Conservation (phyloP, 2,329 filamentous ascomycete species). For the Cordyceps cateniannulata region DNA sequence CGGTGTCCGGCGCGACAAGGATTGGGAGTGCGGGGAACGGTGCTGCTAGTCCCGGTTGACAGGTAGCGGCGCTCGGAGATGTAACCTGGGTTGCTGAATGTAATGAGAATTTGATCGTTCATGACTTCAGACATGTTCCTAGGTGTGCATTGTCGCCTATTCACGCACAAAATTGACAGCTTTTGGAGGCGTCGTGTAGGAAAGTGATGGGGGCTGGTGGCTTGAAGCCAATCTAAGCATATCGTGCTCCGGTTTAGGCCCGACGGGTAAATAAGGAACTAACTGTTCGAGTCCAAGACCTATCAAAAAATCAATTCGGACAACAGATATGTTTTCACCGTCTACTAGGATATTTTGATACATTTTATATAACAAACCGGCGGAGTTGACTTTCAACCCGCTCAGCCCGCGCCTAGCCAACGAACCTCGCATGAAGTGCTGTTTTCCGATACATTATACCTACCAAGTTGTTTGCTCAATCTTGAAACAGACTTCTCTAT, state of each 20-base stretch:
- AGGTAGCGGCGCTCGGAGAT: neutral
- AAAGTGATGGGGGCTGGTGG: neutral
- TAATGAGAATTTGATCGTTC: neutral
- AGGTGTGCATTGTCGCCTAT: neutral
- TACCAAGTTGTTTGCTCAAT: too few species aligned
- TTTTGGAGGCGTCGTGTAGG: neutral
- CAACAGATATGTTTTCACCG: too few species aligned
- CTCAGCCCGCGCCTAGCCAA: too few species aligned
- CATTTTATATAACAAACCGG: too few species aligned
- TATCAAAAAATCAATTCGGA: too few species aligned
- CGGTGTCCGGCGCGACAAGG: neutral
- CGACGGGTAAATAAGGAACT: neutral
- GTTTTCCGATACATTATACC: too few species aligned
- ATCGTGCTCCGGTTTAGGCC: neutral
- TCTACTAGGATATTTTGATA: too few species aligned
- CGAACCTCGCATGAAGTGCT: too few species aligned
- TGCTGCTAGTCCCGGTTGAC: neutral
- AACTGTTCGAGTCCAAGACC: too few species aligned
- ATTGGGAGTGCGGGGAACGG: constrained; percentile 8
- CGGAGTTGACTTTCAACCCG: too few species aligned
- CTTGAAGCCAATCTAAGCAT: neutral
- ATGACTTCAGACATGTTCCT: neutral
- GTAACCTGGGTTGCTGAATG: neutral
- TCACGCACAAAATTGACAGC: neutral
- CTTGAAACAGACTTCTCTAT: too few species aligned